Conservation (phyloP, 2,329 filamentous ascomycete genomes). For the Pseudopyrenochaeta lycopersici region DNA sequence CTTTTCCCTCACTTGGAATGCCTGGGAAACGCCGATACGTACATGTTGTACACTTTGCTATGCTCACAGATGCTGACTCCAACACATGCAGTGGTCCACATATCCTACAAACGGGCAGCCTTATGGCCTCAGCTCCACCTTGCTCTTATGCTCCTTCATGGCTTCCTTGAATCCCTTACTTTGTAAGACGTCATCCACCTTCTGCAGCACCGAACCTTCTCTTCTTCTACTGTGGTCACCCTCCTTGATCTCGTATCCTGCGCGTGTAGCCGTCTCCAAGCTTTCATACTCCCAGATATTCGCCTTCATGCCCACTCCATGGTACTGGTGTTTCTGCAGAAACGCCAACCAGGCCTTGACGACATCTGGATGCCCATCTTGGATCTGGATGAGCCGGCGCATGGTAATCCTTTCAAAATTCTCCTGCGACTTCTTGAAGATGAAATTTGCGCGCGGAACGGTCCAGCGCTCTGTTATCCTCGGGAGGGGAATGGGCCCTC, state of each 20-base stretch:
- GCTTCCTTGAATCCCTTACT: slow-evolving; percentile 42
- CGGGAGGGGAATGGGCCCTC: slow-evolving; percentile 85
- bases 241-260: slow-evolving; percentile 36
- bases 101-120: background rate
- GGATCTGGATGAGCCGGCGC: slow-evolving; percentile 87
- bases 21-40: background rate
- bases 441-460: slow-evolving; percentile 86
- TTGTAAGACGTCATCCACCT: slow-evolving; percentile 46
- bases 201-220: slow-evolving; percentile 42
- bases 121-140: slow-evolving; percentile 35
- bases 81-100: background rate
- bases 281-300: slow-evolving; percentile 91
- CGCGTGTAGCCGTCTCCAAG: slow-evolving; percentile 56
- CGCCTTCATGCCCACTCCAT: slow-evolving; percentile 98
- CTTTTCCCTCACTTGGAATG: background rate
- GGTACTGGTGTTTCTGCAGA: slow-evolving; percentile 88
- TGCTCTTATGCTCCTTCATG: slow-evolving; percentile 36
- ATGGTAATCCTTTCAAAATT: slow-evolving; percentile 95
- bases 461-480: slow-evolving; percentile 93
- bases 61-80: background rate
- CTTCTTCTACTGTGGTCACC: slow-evolving; percentile 40
- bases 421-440: slow-evolving; percentile 97
- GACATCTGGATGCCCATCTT: slow-evolving; percentile 86
- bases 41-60: background rate
- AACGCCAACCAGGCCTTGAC: slow-evolving; percentile 95